Percentiles rank a stretch among this genome's conserved stretches.
phyloP scores from a whole-genome alignment of 768 basidiomycete species.

The Kwoniella bestiolae region DNA sequence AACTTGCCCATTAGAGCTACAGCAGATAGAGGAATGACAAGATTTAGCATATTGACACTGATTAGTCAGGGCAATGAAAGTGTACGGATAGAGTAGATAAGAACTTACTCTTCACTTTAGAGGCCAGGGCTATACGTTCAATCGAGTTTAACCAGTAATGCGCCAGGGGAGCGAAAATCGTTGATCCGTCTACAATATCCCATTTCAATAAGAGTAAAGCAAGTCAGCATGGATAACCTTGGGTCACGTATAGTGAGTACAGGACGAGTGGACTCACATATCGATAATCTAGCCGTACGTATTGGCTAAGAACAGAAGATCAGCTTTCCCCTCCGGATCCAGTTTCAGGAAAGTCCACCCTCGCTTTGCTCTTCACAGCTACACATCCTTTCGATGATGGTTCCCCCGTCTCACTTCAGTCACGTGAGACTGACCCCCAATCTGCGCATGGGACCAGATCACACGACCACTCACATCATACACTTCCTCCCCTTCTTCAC shows the following conservation, averaged over 20 bases:
- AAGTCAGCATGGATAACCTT: too few species aligned
- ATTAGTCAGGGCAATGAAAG: too few species aligned
- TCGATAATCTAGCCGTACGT: slow-evolving; percentile 45
- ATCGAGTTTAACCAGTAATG: slow-evolving; percentile 48
- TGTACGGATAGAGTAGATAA: too few species aligned
- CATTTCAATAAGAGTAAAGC: not conserved
- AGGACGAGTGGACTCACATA: slow-evolving; percentile 35
- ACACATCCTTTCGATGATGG: too few species aligned
- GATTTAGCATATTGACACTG: too few species aligned
- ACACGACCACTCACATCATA: slow-evolving; percentile 36
- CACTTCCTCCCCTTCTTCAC: slow-evolving; percentile 23
- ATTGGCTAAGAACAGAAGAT: slow-evolving; percentile 21
- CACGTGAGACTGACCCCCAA: too few species aligned
- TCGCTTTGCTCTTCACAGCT: too few species aligned
- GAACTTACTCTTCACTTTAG: slow-evolving; percentile 36
- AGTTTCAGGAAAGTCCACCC: too few species aligned
- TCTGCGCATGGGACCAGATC: not conserved
- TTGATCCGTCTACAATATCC: slow-evolving; percentile 35
- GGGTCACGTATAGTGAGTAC: too few species aligned
- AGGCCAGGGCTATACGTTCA: slow-evolving; percentile 36
- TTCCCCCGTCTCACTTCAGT: too few species aligned
- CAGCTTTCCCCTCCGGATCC: too few species aligned
- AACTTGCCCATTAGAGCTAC: slow-evolving; percentile 40
- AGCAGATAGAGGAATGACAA: too few species aligned
- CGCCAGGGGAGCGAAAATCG: slow-evolving; percentile 55